Evolutionary conservation across 352 stramenopile genomes (phyloP), one percentile per base, ranked within the genome.

Genomic region (Plasmopara viticola): DNA sequence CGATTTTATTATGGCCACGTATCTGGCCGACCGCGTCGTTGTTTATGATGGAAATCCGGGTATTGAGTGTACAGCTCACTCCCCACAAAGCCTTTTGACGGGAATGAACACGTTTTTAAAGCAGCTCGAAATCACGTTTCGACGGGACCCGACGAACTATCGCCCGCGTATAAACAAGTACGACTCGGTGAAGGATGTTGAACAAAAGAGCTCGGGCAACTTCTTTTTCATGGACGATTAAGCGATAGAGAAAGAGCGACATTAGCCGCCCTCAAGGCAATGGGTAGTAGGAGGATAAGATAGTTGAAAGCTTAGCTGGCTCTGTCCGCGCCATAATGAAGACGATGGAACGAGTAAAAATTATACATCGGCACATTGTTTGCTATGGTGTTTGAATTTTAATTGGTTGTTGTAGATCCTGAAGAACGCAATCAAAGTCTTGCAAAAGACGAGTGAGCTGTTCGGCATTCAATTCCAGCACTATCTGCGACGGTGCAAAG

Each of bases 1-100:
- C 82, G 97, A 99, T 90, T 99, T 99, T 79, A 99, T 99, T 72
- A 99, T 99, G 97, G 97, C 96, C 41, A 99, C 97, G 25, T 99
- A 99, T 78, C 78, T 99, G 56, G 95, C 94, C 43, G 94, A 98
- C 68, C 90, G 95, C 42, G 95, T 98, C 12, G 90, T 98, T 51
- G 93, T 98, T 4, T 98, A 98, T 70, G 79, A 95, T 49, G 97
- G 97, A 52, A 57, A 89, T 28, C 97, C 97, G 29, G 96, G 95
- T 69, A 83, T 99, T 47, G 96, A 99, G 73, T 98, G 94, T 74
- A 99, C 97, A 12, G 97, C 97, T 20, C 84, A 91, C 52, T 68
- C 86, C 41, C 97, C 97, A 37, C 84, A 99, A 78, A 87, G 86
- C 47, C 78, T 99, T 50, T 70, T 98, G 43, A 88, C 82, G 38